Percentiles rank a stretch among this genome's conserved stretches.
These are phyloP conservation scores for Globisporangium nunn DNA, from an alignment of 352 stramenopile genomes.

Conservation along the genomic window DNA sequence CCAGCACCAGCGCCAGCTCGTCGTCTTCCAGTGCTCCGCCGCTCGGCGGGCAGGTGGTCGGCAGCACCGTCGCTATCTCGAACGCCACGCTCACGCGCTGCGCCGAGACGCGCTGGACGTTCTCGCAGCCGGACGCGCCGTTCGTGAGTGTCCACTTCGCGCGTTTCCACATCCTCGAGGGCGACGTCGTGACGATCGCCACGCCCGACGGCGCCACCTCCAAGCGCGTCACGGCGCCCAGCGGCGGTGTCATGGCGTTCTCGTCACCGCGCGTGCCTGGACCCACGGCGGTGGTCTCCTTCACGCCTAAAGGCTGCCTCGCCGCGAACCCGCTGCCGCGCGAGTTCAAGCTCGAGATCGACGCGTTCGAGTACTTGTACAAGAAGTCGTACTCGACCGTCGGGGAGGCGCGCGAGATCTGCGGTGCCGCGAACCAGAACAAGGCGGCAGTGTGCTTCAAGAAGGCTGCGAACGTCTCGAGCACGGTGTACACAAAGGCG, in stretches of 20 bases:
- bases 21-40: no score
- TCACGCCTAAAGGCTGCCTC: constrained; percentile 11
- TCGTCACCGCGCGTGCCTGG: constrained; percentile 21
- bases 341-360: constrained; percentile 22
- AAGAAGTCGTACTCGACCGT: constrained; percentile 10
- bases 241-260: constrained; percentile 23
- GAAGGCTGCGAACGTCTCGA: constrained; percentile 13
- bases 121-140: constrained; percentile 17
- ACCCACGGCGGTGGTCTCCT: constrained; percentile 22
- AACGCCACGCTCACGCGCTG: constrained; percentile 26
- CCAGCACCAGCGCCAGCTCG: not conserved
- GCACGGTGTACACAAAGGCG: constrained; percentile 18
- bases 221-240: constrained; percentile 13
- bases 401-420: constrained; percentile 16
- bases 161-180: constrained; percentile 22
- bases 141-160: constrained; percentile 41
- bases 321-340: constrained; percentile 4
- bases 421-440: constrained; percentile 28
- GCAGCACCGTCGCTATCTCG: constrained; percentile 22
- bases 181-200: constrained; percentile 22
- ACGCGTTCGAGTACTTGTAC: constrained; percentile 24
- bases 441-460: constrained; percentile 26
- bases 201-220: constrained; percentile 13
- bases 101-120: constrained; percentile 14
- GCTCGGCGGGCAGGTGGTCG: constrained; percentile 21